Conservation (phyloP, 1,284 basidiomycete species). For the Melampsora occidentalis region DNA sequence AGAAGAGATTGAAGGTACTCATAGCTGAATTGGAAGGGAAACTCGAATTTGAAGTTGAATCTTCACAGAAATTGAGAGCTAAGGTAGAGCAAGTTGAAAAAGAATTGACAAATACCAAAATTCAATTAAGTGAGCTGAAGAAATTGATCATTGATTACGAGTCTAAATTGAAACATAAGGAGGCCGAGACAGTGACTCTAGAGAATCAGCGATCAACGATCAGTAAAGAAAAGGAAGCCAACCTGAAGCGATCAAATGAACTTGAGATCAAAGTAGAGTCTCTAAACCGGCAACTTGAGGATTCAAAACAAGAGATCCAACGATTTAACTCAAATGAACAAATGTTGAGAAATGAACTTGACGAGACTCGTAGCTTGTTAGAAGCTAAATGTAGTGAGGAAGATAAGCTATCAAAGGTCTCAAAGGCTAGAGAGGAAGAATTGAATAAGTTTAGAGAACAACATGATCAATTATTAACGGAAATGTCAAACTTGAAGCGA, state of each 20-base stretch:
- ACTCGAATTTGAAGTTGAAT: slow-evolving; percentile 65
- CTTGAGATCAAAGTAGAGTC: slow-evolving; percentile 69
- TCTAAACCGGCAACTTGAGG: slow-evolving; percentile 65
- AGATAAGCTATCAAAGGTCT: slow-evolving; percentile 74
- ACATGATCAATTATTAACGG: slow-evolving; percentile 55
- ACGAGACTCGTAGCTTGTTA: slow-evolving; percentile 75
- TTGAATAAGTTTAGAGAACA: slow-evolving; percentile 71
- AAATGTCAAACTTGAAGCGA: slow-evolving; percentile 53
- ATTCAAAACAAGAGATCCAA: slow-evolving; percentile 64
- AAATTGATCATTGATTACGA: slow-evolving; percentile 76
- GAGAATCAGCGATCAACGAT: slow-evolving; percentile 61
- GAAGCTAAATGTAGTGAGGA: slow-evolving; percentile 83
- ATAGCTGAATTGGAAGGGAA: slow-evolving; percentile 72
- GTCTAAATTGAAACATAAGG: slow-evolving; percentile 72
- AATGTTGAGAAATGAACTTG: slow-evolving; percentile 70
- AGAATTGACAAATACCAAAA: slow-evolving; percentile 60
- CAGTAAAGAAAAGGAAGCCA: slow-evolving; percentile 55
- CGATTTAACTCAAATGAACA: slow-evolving; percentile 56
- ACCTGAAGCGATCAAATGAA: slow-evolving; percentile 58
- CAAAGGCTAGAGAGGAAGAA: slow-evolving; percentile 83
- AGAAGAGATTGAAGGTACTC: slow-evolving; percentile 70
- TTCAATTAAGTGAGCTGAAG: slow-evolving; percentile 73
- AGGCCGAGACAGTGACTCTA: slow-evolving; percentile 68
- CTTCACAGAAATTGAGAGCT: slow-evolving; percentile 51
- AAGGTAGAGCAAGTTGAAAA: slow-evolving; percentile 43